Evolutionary conservation across 2,329 filamentous ascomycete species (phyloP).

Genomic region (Colletotrichum lentis): DNA sequence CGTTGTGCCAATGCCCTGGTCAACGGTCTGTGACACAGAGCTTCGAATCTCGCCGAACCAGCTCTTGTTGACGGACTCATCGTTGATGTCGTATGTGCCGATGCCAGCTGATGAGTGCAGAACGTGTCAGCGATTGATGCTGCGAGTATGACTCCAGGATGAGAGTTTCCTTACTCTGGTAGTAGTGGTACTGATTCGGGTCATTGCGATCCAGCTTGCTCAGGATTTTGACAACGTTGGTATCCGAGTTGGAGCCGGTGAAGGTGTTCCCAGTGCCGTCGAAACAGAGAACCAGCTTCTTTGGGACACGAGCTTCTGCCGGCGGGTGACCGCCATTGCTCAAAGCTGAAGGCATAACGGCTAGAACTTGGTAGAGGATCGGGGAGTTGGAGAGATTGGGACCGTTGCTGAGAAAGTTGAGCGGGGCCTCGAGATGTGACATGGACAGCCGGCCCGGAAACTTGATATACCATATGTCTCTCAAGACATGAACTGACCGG

Average conservation of each 20-base stretch:
- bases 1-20: conserved; percentile 55
- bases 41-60: conserved; percentile 47
- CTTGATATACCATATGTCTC: not conserved
- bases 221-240: conserved; percentile 62
- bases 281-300: conserved; percentile 58
- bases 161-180: conserved; percentile 52
- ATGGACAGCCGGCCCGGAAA: no score
- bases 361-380: not conserved
- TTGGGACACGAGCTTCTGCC: conserved; percentile 35
- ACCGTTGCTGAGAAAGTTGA: not conserved
- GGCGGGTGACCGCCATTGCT: not conserved
- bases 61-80: conserved; percentile 52
- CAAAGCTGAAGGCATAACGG: not conserved
- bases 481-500: not conserved
- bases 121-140: not conserved
- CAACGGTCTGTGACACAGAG: conserved; percentile 51
- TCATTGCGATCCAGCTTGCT: conserved; percentile 56
- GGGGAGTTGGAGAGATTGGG: no score
- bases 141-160: not conserved
- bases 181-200: conserved; percentile 58
- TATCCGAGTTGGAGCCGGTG: conserved; percentile 57
- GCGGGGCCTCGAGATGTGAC: no score
- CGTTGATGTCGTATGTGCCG: conserved; percentile 58
- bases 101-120: conserved; percentile 51
- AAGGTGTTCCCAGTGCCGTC: conserved; percentile 60